These are phyloP conservation scores for Pichia pseudocactophila DNA, from an alignment of 805 yeast genomes.

Conservation along the genomic window DNA sequence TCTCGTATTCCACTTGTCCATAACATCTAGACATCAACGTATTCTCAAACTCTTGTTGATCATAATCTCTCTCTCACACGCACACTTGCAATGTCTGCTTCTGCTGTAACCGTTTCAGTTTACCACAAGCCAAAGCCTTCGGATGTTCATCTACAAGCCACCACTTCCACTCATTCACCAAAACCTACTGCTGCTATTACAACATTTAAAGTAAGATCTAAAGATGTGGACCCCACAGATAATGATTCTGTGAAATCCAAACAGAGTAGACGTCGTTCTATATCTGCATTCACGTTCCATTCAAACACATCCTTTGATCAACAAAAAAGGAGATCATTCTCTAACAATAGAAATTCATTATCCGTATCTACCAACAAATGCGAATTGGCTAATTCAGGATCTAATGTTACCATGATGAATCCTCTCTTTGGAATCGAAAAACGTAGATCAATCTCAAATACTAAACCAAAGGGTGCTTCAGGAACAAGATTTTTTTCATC, in stretches of 20 bases:
- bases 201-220: too few species aligned
- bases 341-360: constrained; percentile 3
- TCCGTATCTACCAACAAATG: too few species aligned
- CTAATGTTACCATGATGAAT: neutral
- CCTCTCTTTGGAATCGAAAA: neutral
- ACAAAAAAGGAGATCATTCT: constrained; percentile 6
- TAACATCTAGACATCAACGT: too few species aligned
- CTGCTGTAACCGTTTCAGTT: too few species aligned
- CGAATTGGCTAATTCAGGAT: neutral
- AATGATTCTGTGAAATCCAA: neutral
- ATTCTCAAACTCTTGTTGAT: too few species aligned
- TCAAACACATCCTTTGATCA: constrained; percentile 6
- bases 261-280: constrained; percentile 6
- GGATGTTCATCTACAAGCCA: too few species aligned
- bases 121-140: too few species aligned
- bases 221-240: neutral
- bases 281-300: constrained; percentile 4
- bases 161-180: too few species aligned
- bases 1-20: too few species aligned
- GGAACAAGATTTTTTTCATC: constrained; percentile 6
- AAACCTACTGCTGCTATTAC: too few species aligned
- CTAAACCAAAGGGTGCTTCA: neutral
- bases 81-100: too few species aligned
- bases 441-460: neutral
- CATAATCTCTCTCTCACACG: too few species aligned